Conservation (phyloP, 2,329 filamentous ascomycete genomes). For the Dactylellina cionopaga region DNA sequence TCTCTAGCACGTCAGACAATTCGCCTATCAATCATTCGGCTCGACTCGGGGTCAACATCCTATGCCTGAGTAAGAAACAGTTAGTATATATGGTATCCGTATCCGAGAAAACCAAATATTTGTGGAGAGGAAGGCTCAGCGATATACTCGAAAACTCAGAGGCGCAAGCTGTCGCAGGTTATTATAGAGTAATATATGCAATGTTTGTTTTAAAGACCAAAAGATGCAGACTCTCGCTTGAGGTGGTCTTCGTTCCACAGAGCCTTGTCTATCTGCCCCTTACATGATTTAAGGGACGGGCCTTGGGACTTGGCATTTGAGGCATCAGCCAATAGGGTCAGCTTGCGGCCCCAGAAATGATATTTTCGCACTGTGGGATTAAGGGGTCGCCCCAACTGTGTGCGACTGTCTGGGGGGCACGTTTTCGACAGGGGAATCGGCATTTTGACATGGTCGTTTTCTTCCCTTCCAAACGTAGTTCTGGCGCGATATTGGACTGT, state of each 20-base stretch:
- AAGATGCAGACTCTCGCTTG: slow-evolving; percentile 37
- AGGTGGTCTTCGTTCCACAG: slow-evolving; percentile 24
- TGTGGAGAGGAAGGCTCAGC: too few species aligned
- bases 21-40: background rate
- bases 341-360: slow-evolving; percentile 30
- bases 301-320: slow-evolving; percentile 23
- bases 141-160: background rate
- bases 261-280: slow-evolving; percentile 47
- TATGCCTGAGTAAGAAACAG: too few species aligned
- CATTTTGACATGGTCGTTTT: background rate
- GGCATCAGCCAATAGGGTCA: slow-evolving; percentile 21
- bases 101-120: too few species aligned
- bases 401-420: slow-evolving; percentile 24
- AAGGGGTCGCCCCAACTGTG: slow-evolving; percentile 31
- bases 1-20: background rate
- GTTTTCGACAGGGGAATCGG: slow-evolving; percentile 31
- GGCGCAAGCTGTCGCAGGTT: background rate
- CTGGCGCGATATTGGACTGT: slow-evolving; percentile 14
- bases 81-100: too few species aligned
- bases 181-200: slow-evolving; percentile 5
- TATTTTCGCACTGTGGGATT: slow-evolving; percentile 34
- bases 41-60: background rate
- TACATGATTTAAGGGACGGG: slow-evolving; percentile 52
- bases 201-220: slow-evolving; percentile 17
- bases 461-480: slow-evolving; percentile 8